Percentiles rank a stretch among this genome's conserved stretches.
These are phyloP conservation scores for Hypoxylon lenormandii DNA, from an alignment of 495 filamentous ascomycete genomes.

Conservation along the genomic window DNA sequence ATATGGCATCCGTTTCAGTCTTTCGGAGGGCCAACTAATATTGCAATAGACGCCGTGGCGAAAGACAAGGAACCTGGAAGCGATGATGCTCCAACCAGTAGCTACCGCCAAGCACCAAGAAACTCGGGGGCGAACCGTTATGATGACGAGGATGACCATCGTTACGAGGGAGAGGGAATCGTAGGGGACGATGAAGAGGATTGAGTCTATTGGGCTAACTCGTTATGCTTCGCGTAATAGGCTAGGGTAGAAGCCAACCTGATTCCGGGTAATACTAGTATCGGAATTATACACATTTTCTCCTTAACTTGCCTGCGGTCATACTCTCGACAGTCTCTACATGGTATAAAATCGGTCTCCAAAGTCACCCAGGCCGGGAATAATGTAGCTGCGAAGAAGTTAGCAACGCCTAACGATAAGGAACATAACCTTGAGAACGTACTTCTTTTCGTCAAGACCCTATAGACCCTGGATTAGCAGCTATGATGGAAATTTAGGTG, in stretches of 20 bases:
- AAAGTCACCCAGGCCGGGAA: slow-evolving; percentile 95
- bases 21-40: slow-evolving; percentile 30
- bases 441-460: slow-evolving; percentile 97
- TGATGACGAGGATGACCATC: slow-evolving; percentile 62
- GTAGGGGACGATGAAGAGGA: slow-evolving; percentile 61
- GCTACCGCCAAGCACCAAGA: slow-evolving; percentile 42
- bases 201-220: slow-evolving; percentile 26
- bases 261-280: slow-evolving; percentile 6
- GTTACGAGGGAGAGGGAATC: slow-evolving; percentile 59
- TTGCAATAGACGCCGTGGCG: slow-evolving; percentile 56
- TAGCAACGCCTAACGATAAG: slow-evolving; percentile 30
- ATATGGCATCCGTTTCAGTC: slow-evolving; percentile 29
- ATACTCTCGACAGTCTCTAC: slow-evolving; percentile 59
- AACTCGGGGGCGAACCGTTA: slow-evolving; percentile 58
- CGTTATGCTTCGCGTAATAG: neutral
- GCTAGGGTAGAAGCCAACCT: neutral
- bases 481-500: neutral
- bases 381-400: slow-evolving; percentile 79
- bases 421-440: slow-evolving; percentile 48
- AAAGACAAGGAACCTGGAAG: slow-evolving; percentile 51
- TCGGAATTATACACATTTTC: slow-evolving; percentile 12
- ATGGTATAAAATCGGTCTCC: slow-evolving; percentile 96
- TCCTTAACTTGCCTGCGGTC: slow-evolving; percentile 31
- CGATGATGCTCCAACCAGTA: slow-evolving; percentile 47
- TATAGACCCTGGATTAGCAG: slow-evolving; percentile 49